Percentiles rank a stretch among this genome's conserved stretches.
phyloP scores from a whole-genome alignment of 2,329 filamentous ascomycete species.

The Elsinoe fawcettii region DNA sequence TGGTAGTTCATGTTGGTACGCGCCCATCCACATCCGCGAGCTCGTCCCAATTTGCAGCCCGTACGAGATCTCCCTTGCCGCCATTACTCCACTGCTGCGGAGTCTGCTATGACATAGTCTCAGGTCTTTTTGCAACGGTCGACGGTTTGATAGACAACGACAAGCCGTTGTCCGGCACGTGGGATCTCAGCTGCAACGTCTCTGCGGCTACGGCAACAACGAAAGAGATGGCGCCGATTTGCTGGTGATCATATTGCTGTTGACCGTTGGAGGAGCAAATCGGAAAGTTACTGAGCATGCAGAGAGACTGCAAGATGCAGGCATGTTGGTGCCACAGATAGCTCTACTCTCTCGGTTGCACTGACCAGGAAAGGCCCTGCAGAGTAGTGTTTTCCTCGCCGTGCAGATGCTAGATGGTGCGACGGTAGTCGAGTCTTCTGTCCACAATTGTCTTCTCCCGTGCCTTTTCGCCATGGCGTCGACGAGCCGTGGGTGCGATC shows the following conservation, averaged over 20 bases:
- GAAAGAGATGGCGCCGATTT: not conserved
- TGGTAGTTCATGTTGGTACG: slow-evolving; percentile 3
- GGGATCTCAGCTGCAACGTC: not conserved
- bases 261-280: not conserved
- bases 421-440: slow-evolving; percentile 1
- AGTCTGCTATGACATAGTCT: not conserved
- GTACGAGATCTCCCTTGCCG: not conserved
- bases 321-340: slow-evolving; percentile 2
- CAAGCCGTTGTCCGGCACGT: not conserved
- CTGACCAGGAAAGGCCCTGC: not conserved
- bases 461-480: not conserved
- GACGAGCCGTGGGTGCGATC: slow-evolving; percentile 13
- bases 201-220: slow-evolving; percentile 2
- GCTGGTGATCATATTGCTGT: not conserved
- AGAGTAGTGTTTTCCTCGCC: not conserved
- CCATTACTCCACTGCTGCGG: not conserved
- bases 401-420: not conserved
- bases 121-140: not conserved
- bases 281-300: not conserved
- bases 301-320: not conserved
- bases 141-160: not conserved
- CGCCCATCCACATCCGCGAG: not conserved
- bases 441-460: not conserved
- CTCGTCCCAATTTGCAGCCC: not conserved
- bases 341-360: not conserved